Base-by-base conservation (phyloP, 192 early-diverging fungal genomes). In the Ambispora gerdemannii region DNA sequence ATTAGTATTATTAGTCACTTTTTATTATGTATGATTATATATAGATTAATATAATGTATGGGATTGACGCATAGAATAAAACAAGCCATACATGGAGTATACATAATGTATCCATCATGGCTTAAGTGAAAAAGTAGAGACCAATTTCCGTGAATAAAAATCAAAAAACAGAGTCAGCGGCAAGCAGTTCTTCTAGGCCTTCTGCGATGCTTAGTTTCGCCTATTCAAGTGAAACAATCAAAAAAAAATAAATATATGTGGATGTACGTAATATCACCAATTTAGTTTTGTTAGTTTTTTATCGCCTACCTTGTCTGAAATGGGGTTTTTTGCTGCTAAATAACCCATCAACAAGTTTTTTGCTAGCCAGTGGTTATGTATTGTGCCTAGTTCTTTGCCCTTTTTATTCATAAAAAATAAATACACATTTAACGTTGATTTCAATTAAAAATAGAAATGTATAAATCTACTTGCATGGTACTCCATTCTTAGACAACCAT, bases 261-360 rank as follows among this genome's bases (percentile, higher is more conserved):
- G 4, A 22, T n/a, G 17, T 25, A 28, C 47, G 19, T 7, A 17
- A 36, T 3, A 63, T 38, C 6, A 17, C 27, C 0, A 67, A 22
- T 2, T 50, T 2, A 31, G 1, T 2, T 15, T 31, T 50, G 17
- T 27, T 20, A 35, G 22, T 24, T 34, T 6, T 27, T 3, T 22
- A n/a, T 0, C 20, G 51, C 74, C 63, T 15, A 79, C 81, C 35
- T 72, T 66, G 35, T 75, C 59, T 50, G 82, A 83, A 13, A 81
- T 77, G 24, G 84, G 84, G 10, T 73, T 67, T 0, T 72, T 72
- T 19, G 78, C 71, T 7, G 79, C 73, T 24, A 86, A 63, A 72
- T 86, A 86, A 0, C 75, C 78, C 66, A 84, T 73, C 22, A 86
- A 72, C 49, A 86, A 80, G 24, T 77, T 77, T 13, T 80, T 82